Evolutionary conservation across 2,329 filamentous ascomycete genomes (phyloP), one percentile per base, ranked within the genome.

Genomic region (Amesomyces nigricolor): DNA sequence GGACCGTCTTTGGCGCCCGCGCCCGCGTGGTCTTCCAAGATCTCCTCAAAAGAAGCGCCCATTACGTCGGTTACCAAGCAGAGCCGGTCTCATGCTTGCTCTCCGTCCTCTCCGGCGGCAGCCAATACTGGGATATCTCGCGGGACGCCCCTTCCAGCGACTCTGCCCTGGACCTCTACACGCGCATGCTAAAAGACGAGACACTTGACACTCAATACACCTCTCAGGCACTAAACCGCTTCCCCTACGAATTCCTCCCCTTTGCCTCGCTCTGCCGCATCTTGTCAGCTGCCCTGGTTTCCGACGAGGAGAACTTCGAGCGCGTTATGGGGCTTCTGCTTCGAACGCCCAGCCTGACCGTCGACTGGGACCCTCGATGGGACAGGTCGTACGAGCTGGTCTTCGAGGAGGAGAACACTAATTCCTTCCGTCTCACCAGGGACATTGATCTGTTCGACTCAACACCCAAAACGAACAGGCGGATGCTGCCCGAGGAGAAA

Each of bases 361-460:
- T 95, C 62, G 76, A 80, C 11, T 78, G 96, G n/a, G 86, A 89
- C 0, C 72, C 78, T 0, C 72, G 80, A 32, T 96, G 95, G 67
- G 78, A 80, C 42, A 82, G 81, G 37, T 55, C 45, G 4, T 96
- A 95, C 63, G 81, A 86, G 58, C 82, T 91, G 11, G 84, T 87
- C 39, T 84, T 88, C 51, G 91, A 96, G 70, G 89, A 96, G 61
- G 88, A 94, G 57, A 91, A 94, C 62, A 83, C 82, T 26, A 94
- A 95, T 63, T 83, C 82, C 16, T 88, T 96, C 58, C 78, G 81
- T 58, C 79, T 96, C 4, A 74, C 78, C 1, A 75, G 78, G 44
- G 78, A 85, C 50, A 72, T 91, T 7, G 76, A 83, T 1, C 76
- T 91, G 2, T 87, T 92, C 58, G 71, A 71, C 50, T 67, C 77